These are phyloP conservation scores for Plasmodium vinckei DNA, from an alignment of 169 alveolate species.

Conservation along the genomic window DNA sequence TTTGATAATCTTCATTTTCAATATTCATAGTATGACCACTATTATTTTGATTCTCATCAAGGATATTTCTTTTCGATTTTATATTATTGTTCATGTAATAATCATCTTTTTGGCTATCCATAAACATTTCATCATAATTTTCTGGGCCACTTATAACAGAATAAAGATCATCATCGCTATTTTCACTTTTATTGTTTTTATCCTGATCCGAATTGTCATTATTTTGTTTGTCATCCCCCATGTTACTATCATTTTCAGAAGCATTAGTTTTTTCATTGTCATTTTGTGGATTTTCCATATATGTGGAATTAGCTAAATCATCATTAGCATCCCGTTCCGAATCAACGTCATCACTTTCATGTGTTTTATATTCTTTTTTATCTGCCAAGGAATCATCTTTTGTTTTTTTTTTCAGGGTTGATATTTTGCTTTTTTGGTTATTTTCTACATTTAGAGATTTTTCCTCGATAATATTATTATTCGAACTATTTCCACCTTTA, in stretches of 20 bases:
- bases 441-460: background rate
- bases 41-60: background rate
- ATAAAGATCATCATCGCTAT: constrained; percentile 55
- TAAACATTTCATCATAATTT: constrained; percentile 4
- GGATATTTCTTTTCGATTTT: background rate
- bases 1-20: background rate
- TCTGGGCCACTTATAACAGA: constrained; percentile 70
- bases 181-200: background rate
- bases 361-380: background rate
- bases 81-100: background rate
- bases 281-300: background rate
- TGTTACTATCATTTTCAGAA: constrained; percentile 9
- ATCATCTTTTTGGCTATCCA: background rate
- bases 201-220: background rate
- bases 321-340: background rate
- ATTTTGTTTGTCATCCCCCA: background rate
- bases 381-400: background rate
- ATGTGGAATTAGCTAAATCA: background rate
- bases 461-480: background rate
- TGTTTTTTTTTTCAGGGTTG: constrained; percentile 1
- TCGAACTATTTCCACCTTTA: background rate
- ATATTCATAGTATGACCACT: background rate
- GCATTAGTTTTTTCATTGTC: background rate
- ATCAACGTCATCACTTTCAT: background rate
- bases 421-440: constrained; percentile 5